phyloP scores from a whole-genome alignment of 2,329 filamentous ascomycete species.

The Fusarium humuli region DNA sequence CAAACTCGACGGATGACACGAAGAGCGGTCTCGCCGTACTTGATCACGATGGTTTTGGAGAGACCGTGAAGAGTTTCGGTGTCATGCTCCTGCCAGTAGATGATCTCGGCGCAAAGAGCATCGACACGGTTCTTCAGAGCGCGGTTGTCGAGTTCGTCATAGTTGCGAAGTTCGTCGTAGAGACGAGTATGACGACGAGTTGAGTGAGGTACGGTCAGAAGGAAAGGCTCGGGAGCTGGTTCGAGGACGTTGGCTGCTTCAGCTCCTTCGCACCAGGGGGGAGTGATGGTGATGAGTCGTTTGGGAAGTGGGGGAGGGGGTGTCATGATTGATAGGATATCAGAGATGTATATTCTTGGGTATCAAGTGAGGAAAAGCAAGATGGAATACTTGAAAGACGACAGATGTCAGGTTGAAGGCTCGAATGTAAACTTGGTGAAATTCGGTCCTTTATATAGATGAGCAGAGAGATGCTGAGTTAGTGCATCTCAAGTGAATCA shows the following conservation, averaged over 20 bases:
- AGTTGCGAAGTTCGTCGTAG: conserved; percentile 12
- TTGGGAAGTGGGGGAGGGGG: conserved; percentile 16
- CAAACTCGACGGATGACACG: conserved; percentile 34
- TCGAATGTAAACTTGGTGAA: not conserved
- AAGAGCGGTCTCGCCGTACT: conserved; percentile 38
- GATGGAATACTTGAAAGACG: not conserved
- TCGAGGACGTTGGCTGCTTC: not conserved
- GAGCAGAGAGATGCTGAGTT: no score
- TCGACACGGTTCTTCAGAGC: conserved; percentile 19
- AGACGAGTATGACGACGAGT: conserved; percentile 24
- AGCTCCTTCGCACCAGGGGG: conserved; percentile 15
- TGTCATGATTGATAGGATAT: conserved; percentile 9
- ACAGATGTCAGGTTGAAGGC: not conserved
- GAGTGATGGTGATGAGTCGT: conserved; percentile 27
- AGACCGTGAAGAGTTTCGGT: conserved; percentile 29
- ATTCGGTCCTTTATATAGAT: not conserved
- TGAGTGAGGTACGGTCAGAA: conserved; percentile 21
- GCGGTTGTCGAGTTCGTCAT: conserved; percentile 11
- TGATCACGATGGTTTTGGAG: conserved; percentile 30
- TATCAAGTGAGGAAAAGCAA: not conserved
- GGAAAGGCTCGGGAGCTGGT: conserved; percentile 7
- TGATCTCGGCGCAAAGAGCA: conserved; percentile 29
- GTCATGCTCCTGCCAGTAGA: conserved; percentile 16
- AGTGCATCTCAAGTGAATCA: not conserved
- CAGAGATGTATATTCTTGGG: not conserved